Evolutionary conservation across 352 stramenopile genomes (phyloP), one percentile per base, ranked within the genome.

Genomic region (Pythium sp.): DNA sequence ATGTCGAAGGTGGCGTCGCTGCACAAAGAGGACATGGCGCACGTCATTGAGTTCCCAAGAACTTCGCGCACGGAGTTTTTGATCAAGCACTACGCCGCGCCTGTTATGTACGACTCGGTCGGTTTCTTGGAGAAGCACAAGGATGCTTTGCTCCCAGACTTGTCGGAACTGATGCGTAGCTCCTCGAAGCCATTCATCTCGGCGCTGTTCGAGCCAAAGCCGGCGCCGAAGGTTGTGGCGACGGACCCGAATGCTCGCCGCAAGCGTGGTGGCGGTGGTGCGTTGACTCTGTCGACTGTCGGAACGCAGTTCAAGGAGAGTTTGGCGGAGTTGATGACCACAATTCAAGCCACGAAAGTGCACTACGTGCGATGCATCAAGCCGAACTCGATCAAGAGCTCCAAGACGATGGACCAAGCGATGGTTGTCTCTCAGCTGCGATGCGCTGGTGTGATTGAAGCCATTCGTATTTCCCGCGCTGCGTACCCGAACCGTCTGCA

Each of bases 331-430:
- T 82, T 99, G 54, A 97, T 99, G 72, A 90, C 84, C n/a, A 98
- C 93, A 43, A 95, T 99, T 36, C 92, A 98, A 70, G 81, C 81
- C 6, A 99, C 96, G 0, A 90, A 97, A 62, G 96, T 98, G 18
- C 97, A 99, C 73, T 99, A 99, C 72, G 97, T 99, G 58, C 90
- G 98, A 46, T 99, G 98, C 79, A 98, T 99, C 66, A 99, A 99
- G 83, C 97, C 98, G 0, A 99, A 99, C 79, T 90, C 98, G 74
- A 91, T 97, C 38, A 98, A 99, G 73, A 98, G 97, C 71, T 65
- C 88, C 8, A 79, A 69, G 0, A 76, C 64, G n/a, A 93, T 99
- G 82, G 95, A 98, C 55, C 78, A 98, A 43, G 79, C 89, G 26
- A 94, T 98, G 81, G 88, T 98, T 5, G 95, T 98, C 3, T 95